Base-by-base conservation (phyloP, 2,329 filamentous ascomycete genomes). In the Colletotrichum nymphaeae region DNA sequence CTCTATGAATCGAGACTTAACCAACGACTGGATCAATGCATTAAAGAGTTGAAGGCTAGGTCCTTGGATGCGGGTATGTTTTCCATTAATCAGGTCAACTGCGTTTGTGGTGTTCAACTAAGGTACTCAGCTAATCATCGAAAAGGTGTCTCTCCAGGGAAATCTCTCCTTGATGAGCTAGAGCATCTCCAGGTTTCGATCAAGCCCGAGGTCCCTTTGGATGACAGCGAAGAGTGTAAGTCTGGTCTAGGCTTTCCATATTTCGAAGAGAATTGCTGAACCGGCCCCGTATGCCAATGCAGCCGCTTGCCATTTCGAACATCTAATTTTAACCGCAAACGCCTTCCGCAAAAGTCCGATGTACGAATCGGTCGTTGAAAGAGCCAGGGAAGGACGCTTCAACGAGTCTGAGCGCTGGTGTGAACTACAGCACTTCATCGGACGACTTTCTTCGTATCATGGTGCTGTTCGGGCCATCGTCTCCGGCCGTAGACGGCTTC, bases 351-450 rank as follows among this genome's bases (percentile, higher is more conserved):
- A 56, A 2, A 67, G 63, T 4, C 14, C 28, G 6, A 53, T 12
- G 4, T 63, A 49, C 32, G 30, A 22, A 9, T 14, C 5, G 1
- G 66, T 72, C 1, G 24, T 42, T 28, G 49, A 60, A 5, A 63
- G 32, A 30, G 2, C 59, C n/a, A 59, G 26, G 3, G 71, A 52
- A 12, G 60, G 60, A 26, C 78, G 1, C 8, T 70, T 77, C 0
- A 63, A 52, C 1, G 73, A 74, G 49, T 76, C 76, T 0, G 42
- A 66, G 12, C 78, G 76, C 37, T 81, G 81, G 81, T 75, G 76
- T 2, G 78, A 82, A 32, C 64, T 82, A 1, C 76, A 78, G 1
- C 81, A 82, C 32, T 74, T 64, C 35, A 14, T 80, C 14, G 76
- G 76, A 0, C 80, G 81, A 0, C 76, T 82, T 1, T 69, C 60